A percentile compares a stretch with the other conserved stretches of the same genome.
phyloP scores from a whole-genome alignment of 2,329 filamentous ascomycete genomes.

The Scytalidium lignicola region DNA sequence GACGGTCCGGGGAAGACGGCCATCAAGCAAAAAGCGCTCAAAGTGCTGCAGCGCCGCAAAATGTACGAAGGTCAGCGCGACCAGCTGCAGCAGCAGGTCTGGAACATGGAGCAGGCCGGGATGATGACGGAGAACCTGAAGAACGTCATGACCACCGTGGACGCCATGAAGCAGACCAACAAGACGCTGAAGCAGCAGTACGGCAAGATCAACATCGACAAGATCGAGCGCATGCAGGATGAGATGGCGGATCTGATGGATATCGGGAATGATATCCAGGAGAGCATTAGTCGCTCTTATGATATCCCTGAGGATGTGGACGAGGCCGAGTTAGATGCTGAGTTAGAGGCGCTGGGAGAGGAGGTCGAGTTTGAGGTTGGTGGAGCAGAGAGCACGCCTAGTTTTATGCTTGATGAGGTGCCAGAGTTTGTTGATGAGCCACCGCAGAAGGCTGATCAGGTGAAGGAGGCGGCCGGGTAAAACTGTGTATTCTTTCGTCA shows the following conservation, averaged over 20 bases:
- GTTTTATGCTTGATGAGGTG: conserved; percentile 83
- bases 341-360: conserved; percentile 88
- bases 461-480: conserved; percentile 71
- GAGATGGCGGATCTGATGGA: conserved; percentile 99
- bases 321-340: conserved; percentile 91
- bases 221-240: conserved; percentile 96
- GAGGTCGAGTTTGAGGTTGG: conserved; percentile 82
- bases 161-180: conserved; percentile 95
- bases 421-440: conserved; percentile 92
- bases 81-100: conserved; percentile 88
- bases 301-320: conserved; percentile 96
- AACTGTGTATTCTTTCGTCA: neutral
- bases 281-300: conserved; percentile 84
- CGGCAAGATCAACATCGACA: conserved; percentile 93
- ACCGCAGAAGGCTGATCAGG: conserved; percentile 65
- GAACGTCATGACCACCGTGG: conserved; percentile 97
- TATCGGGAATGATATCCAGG: conserved; percentile 96
- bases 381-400: conserved; percentile 56
- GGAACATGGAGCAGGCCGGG: conserved; percentile 98
- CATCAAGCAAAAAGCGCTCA: conserved; percentile 89
- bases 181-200: conserved; percentile 92
- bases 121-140: conserved; percentile 99
- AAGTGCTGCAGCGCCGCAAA: conserved; percentile 87
- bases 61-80: conserved; percentile 92
- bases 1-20: conserved; percentile 91